phyloP scores from a whole-genome alignment of 1,284 basidiomycete genomes.

The Cutaneotrichosporon sp. region DNA sequence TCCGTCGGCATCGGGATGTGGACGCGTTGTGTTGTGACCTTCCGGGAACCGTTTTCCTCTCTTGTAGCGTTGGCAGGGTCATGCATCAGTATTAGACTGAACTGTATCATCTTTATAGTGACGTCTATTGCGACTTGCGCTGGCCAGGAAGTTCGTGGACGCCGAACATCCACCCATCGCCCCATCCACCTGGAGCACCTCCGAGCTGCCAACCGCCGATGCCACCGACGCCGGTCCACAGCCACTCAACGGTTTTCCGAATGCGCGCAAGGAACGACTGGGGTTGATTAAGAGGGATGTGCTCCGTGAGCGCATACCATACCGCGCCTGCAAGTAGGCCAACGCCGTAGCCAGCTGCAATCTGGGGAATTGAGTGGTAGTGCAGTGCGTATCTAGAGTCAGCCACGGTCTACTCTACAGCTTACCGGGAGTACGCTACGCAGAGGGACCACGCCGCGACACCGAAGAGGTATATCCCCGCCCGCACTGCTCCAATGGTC shows the following conservation, averaged over 20 bases:
- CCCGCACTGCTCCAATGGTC: slow-evolving; percentile 18
- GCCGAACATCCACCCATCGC: slow-evolving; percentile 31
- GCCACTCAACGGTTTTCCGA: slow-evolving; percentile 19
- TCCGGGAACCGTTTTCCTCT: neutral
- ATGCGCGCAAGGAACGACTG: slow-evolving; percentile 18
- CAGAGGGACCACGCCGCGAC: slow-evolving; percentile 37
- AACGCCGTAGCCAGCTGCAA: slow-evolving; percentile 35
- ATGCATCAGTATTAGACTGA: slow-evolving; percentile 4
- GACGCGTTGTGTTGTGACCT: neutral
- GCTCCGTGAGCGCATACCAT: slow-evolving; percentile 35
- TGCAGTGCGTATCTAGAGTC: slow-evolving; percentile 37
- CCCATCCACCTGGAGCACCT: slow-evolving; percentile 36
- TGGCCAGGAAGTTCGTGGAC: neutral
- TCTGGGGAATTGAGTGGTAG: slow-evolving; percentile 42
- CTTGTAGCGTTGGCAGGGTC: no score
- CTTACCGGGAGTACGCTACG: slow-evolving; percentile 44
- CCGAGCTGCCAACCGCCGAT: slow-evolving; percentile 39
- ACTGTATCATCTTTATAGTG: neutral
- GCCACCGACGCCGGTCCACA: slow-evolving; percentile 39
- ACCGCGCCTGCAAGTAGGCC: slow-evolving; percentile 27
- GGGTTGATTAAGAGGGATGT: slow-evolving; percentile 29
- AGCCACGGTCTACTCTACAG: neutral
- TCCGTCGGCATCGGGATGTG: no score
- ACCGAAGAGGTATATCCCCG: slow-evolving; percentile 32
- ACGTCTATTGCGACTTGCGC: slow-evolving; percentile 5